These are phyloP conservation scores for Stylonectria norvegica DNA, from an alignment of 2,329 filamentous ascomycete genomes.

Conservation along the genomic window DNA sequence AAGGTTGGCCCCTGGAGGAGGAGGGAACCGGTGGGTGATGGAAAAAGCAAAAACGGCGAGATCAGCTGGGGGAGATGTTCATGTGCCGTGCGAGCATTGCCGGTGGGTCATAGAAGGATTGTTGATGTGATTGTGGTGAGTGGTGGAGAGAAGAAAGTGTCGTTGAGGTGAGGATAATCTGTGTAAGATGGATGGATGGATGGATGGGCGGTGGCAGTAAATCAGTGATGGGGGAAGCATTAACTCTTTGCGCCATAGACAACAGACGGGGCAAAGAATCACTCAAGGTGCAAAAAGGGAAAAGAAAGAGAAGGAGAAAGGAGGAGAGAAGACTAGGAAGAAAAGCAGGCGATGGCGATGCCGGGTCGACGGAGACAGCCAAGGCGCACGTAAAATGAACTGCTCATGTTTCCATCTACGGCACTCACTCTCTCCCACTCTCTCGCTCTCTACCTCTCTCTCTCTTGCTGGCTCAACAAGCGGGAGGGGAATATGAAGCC, in stretches of 20 bases:
- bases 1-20: not conserved
- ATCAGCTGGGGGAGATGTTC: not conserved
- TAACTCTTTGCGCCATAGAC: not conserved
- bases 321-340: slow-evolving; percentile 5
- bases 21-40: not conserved
- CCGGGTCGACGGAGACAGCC: not conserved
- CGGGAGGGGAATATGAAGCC: slow-evolving; percentile 3
- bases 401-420: not conserved
- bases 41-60: not conserved
- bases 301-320: slow-evolving; percentile 2
- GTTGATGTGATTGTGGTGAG: not conserved
- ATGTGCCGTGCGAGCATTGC: not conserved
- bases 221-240: slow-evolving; percentile 3
- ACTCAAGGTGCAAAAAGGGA: slow-evolving; percentile 3
- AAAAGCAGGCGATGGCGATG: slow-evolving; percentile 1
- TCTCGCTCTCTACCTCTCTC: not conserved
- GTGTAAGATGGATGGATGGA: no score
- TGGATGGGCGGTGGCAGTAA: no score
- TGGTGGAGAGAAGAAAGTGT: not conserved
- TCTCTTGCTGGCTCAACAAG: no score
- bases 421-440: not conserved
- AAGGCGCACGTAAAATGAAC: no score
- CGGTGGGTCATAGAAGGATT: not conserved
- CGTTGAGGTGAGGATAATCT: no score
- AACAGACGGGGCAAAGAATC: slow-evolving; percentile 2